A percentile compares a stretch with the other conserved stretches of the same genome.
Evolutionary conservation across 2,329 filamentous ascomycete species (phyloP).

Genomic region (Mycocentrospora acerina): DNA sequence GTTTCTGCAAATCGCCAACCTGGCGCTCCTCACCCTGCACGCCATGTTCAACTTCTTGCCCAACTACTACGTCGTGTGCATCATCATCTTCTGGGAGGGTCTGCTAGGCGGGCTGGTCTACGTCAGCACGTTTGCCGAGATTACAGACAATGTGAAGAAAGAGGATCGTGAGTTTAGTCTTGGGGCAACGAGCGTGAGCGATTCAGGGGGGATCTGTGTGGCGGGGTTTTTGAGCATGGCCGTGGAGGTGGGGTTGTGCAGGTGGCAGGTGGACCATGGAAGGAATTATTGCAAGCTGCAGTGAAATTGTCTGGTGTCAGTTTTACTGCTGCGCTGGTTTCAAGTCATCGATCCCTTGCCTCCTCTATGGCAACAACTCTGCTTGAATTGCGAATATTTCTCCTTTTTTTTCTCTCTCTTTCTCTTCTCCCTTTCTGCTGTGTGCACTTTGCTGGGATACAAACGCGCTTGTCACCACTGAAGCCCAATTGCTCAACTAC

Average conservation of each 20-base stretch:
- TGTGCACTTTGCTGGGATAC: too few species aligned
- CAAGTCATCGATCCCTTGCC: too few species aligned
- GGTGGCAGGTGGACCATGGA: conserved; percentile 80
- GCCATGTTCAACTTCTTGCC: conserved; percentile 80
- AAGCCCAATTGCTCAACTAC: too few species aligned
- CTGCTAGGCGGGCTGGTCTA: conserved; percentile 89
- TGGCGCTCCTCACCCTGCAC: conserved; percentile 72
- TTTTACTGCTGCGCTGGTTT: too few species aligned
- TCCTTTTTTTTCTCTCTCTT: too few species aligned
- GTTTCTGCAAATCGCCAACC: conserved; percentile 77
- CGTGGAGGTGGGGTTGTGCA: conserved; percentile 79
- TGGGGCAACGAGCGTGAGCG: conserved; percentile 86
- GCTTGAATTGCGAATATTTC: too few species aligned
- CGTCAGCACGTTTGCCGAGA: conserved; percentile 86
- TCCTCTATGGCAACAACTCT: too few species aligned
- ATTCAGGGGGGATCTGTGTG: conserved; percentile 86
- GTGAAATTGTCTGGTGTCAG: too few species aligned
- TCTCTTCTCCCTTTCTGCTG: too few species aligned
- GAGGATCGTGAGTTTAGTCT: conserved; percentile 89
- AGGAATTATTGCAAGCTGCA: conserved; percentile 57
- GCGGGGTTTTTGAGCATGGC: conserved; percentile 82
- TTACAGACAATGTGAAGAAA: conserved; percentile 76
- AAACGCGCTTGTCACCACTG: too few species aligned
- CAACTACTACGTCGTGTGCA: conserved; percentile 80
- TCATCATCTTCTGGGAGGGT: conserved; percentile 91